These are phyloP conservation scores for Fusarium irregulare DNA, from an alignment of 2,329 filamentous ascomycete genomes.

Conservation along the genomic window DNA sequence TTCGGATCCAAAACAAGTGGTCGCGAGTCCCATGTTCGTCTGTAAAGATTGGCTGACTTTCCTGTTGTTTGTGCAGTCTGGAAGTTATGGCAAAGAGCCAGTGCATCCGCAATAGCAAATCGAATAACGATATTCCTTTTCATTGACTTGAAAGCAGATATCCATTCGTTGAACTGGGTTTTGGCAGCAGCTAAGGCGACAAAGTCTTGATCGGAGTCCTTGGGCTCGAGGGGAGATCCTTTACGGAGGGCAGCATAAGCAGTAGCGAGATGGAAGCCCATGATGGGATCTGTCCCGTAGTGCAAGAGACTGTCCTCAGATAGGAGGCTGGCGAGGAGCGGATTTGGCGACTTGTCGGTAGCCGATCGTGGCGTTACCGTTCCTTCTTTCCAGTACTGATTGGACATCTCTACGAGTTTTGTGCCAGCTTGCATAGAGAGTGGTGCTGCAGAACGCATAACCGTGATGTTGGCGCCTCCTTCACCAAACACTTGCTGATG, in stretches of 20 bases:
- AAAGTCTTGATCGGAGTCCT: constrained; percentile 23
- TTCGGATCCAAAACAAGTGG: constrained; percentile 56
- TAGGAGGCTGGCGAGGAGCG: constrained; percentile 55
- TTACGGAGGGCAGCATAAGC: constrained; percentile 55
- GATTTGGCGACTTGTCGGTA: constrained; percentile 53
- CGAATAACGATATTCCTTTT: constrained; percentile 55
- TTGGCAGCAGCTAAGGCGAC: constrained; percentile 52
- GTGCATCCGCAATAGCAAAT: constrained; percentile 60
- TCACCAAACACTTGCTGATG: constrained; percentile 26
- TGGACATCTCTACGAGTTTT: constrained; percentile 39
- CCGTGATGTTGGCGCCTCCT: constrained; percentile 43
- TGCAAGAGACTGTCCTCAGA: constrained; percentile 55
- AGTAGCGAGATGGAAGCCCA: constrained; percentile 68
- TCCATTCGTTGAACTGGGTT: constrained; percentile 61
- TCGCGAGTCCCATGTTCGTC: constrained; percentile 54
- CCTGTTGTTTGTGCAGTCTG: constrained; percentile 53
- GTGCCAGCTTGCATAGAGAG: constrained; percentile 45
- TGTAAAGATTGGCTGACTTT: constrained; percentile 56
- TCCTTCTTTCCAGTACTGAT: constrained; percentile 53
- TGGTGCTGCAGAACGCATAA: constrained; percentile 54
- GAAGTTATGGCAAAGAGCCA: constrained; percentile 64
- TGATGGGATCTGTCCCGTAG: constrained; percentile 62
- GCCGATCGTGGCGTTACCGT: constrained; percentile 41
- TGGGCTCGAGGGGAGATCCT: constrained; percentile 53
- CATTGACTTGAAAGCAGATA: constrained; percentile 52